Percentiles rank a stretch among this genome's conserved stretches.
Conservation (phyloP, 768 basidiomycete genomes). For the Harrya chromipes region DNA sequence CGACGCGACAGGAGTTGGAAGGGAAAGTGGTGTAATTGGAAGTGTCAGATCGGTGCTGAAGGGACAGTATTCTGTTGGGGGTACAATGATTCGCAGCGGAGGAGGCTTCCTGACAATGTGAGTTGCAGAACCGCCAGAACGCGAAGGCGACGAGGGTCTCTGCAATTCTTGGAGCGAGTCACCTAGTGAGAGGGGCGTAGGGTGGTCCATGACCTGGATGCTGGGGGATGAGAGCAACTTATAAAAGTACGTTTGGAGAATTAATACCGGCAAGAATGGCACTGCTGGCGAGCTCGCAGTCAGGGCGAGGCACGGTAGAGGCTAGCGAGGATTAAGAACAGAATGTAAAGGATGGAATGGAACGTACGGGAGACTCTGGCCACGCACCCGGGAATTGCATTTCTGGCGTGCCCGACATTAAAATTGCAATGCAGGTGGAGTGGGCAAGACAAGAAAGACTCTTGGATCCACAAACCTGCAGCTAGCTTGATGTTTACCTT, state of each 20-base stretch:
- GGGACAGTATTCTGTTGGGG: slow-evolving; percentile 34
- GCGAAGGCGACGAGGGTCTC: not conserved
- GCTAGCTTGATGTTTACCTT: slow-evolving; percentile 5
- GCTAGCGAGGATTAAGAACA: not conserved
- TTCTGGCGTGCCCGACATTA: slow-evolving; percentile 19
- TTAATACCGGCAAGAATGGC: not conserved
- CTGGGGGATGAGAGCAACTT: not conserved
- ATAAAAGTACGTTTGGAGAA: not conserved
- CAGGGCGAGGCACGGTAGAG: not conserved
- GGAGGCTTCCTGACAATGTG: slow-evolving; percentile 14
- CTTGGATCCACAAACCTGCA: slow-evolving; percentile 15
- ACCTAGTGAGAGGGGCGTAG: not conserved
- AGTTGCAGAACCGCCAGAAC: slow-evolving; percentile 8
- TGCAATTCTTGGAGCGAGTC: slow-evolving; percentile 15
- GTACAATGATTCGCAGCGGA: slow-evolving; percentile 31
- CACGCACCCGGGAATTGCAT: slow-evolving; percentile 24
- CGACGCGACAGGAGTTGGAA: slow-evolving; percentile 24
- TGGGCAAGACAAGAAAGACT: not conserved
- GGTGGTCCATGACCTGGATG: slow-evolving; percentile 19
- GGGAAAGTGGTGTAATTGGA: slow-evolving; percentile 26
- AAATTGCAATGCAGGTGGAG: slow-evolving; percentile 19
- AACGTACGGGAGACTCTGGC: slow-evolving; percentile 22
- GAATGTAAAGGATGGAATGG: not conserved
- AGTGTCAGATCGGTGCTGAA: slow-evolving; percentile 31
- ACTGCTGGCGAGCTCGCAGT: slow-evolving; percentile 5